phyloP scores from a whole-genome alignment of 2,329 filamentous ascomycete genomes.

The Coleophoma cylindrospora region DNA sequence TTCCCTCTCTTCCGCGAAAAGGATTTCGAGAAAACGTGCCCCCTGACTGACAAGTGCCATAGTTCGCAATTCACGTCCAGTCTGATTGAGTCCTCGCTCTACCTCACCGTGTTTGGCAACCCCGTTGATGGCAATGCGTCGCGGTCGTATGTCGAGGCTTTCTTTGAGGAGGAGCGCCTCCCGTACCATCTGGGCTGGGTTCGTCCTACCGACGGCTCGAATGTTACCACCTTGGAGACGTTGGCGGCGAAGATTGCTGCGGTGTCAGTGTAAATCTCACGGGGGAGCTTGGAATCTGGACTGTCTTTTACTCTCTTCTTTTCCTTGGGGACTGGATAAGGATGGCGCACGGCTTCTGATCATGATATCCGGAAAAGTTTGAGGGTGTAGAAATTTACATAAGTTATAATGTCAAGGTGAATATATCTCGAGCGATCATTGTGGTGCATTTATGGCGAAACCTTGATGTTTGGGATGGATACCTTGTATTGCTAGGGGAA shows the following conservation, averaged over 20 bases:
- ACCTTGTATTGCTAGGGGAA: no score
- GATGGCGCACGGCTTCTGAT: no score
- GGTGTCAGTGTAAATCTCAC: not conserved
- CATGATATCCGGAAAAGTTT: no score
- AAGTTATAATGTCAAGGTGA: no score
- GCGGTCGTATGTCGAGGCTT: not conserved
- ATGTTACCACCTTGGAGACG: not conserved
- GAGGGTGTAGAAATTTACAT: no score
- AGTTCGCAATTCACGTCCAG: not conserved
- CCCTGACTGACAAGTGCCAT: not conserved
- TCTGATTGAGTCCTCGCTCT: not conserved
- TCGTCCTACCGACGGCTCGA: not conserved
- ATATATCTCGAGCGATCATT: no score
- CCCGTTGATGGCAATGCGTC: not conserved
- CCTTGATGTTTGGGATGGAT: no score
- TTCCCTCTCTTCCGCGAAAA: not conserved
- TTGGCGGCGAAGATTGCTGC: not conserved
- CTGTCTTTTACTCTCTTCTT: no score
- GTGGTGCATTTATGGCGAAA: no score
- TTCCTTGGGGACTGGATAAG: no score
- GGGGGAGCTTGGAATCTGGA: no score
- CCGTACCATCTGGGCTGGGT: not conserved
- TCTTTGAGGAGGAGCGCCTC: not conserved
- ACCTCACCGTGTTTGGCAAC: not conserved
- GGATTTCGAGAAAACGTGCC: not conserved